phyloP scores from a whole-genome alignment of 2,329 filamentous ascomycete species.

The Fusarium torreyae region DNA sequence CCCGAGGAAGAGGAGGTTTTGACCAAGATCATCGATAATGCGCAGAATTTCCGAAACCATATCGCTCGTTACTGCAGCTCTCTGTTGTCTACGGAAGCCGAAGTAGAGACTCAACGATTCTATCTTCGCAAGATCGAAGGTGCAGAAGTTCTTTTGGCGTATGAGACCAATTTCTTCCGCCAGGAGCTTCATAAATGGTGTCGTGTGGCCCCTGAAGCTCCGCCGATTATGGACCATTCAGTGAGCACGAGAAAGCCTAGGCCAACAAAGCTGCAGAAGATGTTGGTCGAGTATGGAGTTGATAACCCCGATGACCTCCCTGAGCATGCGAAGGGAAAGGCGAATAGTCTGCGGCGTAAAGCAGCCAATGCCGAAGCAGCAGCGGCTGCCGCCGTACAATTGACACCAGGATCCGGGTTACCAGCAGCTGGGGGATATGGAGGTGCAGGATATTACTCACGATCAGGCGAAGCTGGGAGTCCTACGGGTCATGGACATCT shows the following conservation, averaged over 20 bases:
- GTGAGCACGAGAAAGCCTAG: conserved; percentile 95
- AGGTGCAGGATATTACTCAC: conserved; percentile 47
- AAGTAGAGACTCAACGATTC: conserved; percentile 91
- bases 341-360: conserved; percentile 80
- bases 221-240: conserved; percentile 88
- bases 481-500: conserved; percentile 51
- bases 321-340: conserved; percentile 84
- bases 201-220: conserved; percentile 87
- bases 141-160: conserved; percentile 90
- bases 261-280: conserved; percentile 96
- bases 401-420: conserved; percentile 34
- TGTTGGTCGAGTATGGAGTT: conserved; percentile 90
- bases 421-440: conserved; percentile 47
- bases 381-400: conserved; percentile 55
- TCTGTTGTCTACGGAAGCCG: conserved; percentile 84
- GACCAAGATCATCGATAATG: conserved; percentile 87
- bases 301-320: conserved; percentile 93
- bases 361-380: conserved; percentile 72
- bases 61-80: conserved; percentile 86
- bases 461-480: conserved; percentile 34
- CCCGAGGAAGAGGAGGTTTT: conserved; percentile 94
- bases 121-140: conserved; percentile 98
- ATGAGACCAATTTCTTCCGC: conserved; percentile 97
- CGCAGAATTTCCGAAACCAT: conserved; percentile 86
- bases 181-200: conserved; percentile 96